These are phyloP conservation scores for Calophaca sinica DNA, from an alignment of 306 rosid genomes.

Conservation along the genomic window DNA sequence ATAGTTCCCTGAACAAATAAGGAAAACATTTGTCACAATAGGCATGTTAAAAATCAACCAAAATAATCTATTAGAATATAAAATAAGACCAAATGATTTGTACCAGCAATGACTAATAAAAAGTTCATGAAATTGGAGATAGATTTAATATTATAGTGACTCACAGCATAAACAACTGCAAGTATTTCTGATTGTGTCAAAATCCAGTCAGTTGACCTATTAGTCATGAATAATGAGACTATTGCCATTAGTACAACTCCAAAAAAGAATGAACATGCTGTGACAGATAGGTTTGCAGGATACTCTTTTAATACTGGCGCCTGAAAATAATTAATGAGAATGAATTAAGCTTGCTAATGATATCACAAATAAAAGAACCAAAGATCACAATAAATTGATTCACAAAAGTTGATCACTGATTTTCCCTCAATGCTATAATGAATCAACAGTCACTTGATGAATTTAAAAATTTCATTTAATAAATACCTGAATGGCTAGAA, in stretches of 20 bases:
- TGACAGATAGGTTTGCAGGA: conserved; percentile 81
- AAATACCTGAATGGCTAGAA: conserved; percentile 88
- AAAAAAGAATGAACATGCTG: conserved; percentile 77
- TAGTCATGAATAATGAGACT: conserved; percentile 61
- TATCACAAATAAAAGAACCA: conserved; percentile 18
- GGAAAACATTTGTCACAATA: conserved; percentile 17
- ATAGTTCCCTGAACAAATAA: conserved; percentile 70
- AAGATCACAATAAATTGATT: conserved; percentile 6
- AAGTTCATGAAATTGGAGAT: conserved; percentile 5
- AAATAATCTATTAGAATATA: conserved; percentile 17
- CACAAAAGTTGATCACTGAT: conserved; percentile 20
- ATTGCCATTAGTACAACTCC: conserved; percentile 73
- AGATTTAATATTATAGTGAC: conserved; percentile 45
- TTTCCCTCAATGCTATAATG: conserved; percentile 9
- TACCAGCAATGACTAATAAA: conserved; percentile 12
- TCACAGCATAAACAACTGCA: conserved; percentile 86
- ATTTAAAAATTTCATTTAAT: too few species aligned
- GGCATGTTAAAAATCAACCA: conserved; percentile 1
- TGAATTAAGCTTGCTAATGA: conserved; percentile 29
- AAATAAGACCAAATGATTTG: not conserved
- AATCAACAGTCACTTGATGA: too few species aligned
- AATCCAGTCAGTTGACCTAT: conserved; percentile 67
- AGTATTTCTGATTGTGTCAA: conserved; percentile 77
- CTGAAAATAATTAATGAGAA: conserved; percentile 57
- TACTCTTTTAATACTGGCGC: conserved; percentile 77